phyloP scores from a whole-genome alignment of 1,284 basidiomycete genomes.

The Heliocybe sulcata region DNA sequence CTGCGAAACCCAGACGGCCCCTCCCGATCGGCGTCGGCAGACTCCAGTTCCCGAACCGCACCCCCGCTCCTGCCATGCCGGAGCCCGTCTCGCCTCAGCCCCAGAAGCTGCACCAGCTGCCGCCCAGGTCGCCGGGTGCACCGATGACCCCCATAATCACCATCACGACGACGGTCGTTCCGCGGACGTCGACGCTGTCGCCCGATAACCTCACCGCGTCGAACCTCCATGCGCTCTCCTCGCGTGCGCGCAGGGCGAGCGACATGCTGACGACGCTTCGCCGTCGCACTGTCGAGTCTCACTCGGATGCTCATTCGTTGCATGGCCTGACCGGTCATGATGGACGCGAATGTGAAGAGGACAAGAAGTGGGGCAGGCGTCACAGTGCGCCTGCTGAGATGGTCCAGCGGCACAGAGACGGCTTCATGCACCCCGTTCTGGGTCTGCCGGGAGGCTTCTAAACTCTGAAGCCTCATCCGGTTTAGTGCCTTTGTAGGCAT shows the following conservation, averaged over 20 bases:
- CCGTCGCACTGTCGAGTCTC: conserved; percentile 34
- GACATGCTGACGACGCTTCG: conserved; percentile 60
- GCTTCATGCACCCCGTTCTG: conserved; percentile 28
- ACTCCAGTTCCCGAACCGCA: conserved; percentile 35
- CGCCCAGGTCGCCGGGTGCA: conserved; percentile 27
- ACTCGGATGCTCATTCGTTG: conserved; percentile 10
- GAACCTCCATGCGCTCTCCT: conserved; percentile 42
- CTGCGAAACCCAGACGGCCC: conserved; percentile 17
- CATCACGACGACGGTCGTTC: conserved; percentile 42
- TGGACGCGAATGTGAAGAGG: conserved; percentile 13
- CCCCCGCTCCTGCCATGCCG: conserved; percentile 7
- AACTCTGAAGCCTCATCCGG: not conserved
- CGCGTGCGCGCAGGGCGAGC: conserved; percentile 45
- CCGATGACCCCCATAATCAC: conserved; percentile 34
- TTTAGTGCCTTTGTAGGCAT: not conserved
- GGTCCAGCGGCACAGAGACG: conserved; percentile 20
- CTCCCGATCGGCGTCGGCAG: conserved; percentile 41
- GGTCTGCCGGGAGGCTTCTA: conserved; percentile 31
- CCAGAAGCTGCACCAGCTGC: conserved; percentile 14
- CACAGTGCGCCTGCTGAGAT: conserved; percentile 34
- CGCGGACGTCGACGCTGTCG: conserved; percentile 33
- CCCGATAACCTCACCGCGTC: conserved; percentile 43
- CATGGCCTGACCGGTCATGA: conserved; percentile 23
- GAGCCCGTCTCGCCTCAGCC: conserved; percentile 7
- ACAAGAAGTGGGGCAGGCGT: conserved; percentile 25